Conservation (phyloP, 2,329 filamentous ascomycete species). For the Canariomyces notabilis region DNA sequence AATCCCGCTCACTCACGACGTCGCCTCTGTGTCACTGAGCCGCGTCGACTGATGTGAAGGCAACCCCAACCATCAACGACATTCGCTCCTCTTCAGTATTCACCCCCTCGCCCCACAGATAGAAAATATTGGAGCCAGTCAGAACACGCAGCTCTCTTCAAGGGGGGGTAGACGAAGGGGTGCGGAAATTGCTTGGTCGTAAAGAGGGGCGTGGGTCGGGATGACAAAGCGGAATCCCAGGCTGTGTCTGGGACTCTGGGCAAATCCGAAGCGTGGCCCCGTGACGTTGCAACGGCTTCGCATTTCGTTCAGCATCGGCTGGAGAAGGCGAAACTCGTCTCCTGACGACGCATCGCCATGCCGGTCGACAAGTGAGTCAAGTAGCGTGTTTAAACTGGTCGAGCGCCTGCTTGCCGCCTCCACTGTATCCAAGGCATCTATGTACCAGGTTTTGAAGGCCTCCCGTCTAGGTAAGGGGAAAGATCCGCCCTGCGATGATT, state of each 20-base stretch:
- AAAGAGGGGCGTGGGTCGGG: constrained; percentile 11
- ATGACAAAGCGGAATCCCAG: neutral
- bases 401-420: no score
- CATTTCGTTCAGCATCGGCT: constrained; percentile 18
- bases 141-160: neutral
- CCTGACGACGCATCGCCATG: neutral
- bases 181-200: constrained; percentile 4
- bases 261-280: constrained; percentile 19
- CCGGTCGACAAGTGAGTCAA: neutral
- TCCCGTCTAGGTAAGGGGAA: no score
- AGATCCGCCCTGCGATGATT: no score
- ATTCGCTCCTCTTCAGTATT: constrained; percentile 14
- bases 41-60: no score
- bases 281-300: constrained; percentile 18
- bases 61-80: no score
- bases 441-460: no score
- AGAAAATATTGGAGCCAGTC: constrained; percentile 8
- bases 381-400: no score
- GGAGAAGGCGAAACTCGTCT: constrained; percentile 15
- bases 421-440: no score
- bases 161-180: neutral
- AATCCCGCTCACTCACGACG: constrained; percentile 26
- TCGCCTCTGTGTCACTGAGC: constrained; percentile 26
- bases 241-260: constrained; percentile 12
- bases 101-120: constrained; percentile 8